Base-by-base conservation (phyloP, 2,329 filamentous ascomycete species). In the Penicillium vulpinum region DNA sequence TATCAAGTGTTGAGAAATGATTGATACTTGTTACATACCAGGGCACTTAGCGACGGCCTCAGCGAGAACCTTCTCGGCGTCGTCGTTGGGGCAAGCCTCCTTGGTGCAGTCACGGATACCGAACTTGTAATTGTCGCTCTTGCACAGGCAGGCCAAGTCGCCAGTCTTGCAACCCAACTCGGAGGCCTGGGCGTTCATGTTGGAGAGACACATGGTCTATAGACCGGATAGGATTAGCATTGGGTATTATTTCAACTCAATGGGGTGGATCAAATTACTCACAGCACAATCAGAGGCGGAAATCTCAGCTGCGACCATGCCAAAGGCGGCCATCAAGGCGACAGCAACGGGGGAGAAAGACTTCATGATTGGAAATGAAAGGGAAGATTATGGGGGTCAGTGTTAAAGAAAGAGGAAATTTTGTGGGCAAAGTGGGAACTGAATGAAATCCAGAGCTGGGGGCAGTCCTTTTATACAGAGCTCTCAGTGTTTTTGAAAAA, bases 41-140 rank as follows among this genome's bases (percentile, higher is more conserved):
- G 70, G 67, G 63, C 77, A 79, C 56, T 73, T 67, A 24, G 58
- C 57, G n/a, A 70, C 58, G 39, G 73, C 77, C 46, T 68, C 71
- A 2, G 62, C 36, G 35, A 75, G 60, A 45, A 77, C 73, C 15
- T 62, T 45, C 46, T 59, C 53, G 11, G 73, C 58, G 56, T 78
- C 68, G 24, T 75, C 73, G 15, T 59, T 64, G 41, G 75, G 74
- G 66, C 79, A 81, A 33, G 77, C 74, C 65, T 79, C 58, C 16
- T 62, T 44, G 39, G 75, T 75, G 71, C 79, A 81, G 67, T 81
- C 79, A 36, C 73, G 76, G 46, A 81, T 70, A 56, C 79, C 79
- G 58, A 69, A 75, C 29, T 64, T 56, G 65, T 80, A 80, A 71
- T 81, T 60, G 22, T 60, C 31, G 51, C 66, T 74, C 35, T 62